Conservation (phyloP, 805 yeast genomes). For the Allodekkera sacchari region DNA sequence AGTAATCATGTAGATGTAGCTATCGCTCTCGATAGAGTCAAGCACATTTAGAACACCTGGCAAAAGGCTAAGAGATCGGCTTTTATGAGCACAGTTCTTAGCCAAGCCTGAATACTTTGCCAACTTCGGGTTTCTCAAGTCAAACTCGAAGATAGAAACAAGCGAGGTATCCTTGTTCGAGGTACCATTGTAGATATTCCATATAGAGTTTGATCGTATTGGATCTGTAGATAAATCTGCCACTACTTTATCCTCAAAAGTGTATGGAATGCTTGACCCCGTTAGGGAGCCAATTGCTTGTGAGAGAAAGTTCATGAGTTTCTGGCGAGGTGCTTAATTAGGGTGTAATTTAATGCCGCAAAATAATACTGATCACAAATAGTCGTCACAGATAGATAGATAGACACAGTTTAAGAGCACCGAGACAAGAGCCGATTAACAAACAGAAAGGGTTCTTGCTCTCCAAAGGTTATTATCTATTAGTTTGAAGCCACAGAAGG, state of each 20-base stretch:
- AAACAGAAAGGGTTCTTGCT: no score
- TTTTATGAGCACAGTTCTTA: conserved; percentile 34
- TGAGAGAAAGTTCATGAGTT: conserved; percentile 62
- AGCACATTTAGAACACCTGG: conserved; percentile 62
- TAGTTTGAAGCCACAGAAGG: no score
- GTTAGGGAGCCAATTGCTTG: conserved; percentile 55
- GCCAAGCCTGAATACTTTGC: conserved; percentile 29
- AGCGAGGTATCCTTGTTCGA: conserved; percentile 41
- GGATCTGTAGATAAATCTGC: conserved; percentile 18
- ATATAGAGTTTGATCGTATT: conserved; percentile 32
- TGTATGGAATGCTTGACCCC: conserved; percentile 51
- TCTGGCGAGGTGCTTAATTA: no score
- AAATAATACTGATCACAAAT: no score
- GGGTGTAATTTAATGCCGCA: no score
- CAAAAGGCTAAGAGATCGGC: conserved; percentile 45
- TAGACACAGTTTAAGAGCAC: no score
- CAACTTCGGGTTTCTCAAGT: conserved; percentile 31
- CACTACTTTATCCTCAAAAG: conserved; percentile 35
- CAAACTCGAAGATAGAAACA: conserved; percentile 63
- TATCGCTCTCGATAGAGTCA: conserved; percentile 59
- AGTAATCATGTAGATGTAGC: conserved; percentile 49
- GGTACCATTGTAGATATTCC: conserved; percentile 58
- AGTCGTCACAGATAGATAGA: no score
- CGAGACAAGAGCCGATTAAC: no score
- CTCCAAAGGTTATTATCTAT: no score